Percentiles rank a stretch among this genome's conserved stretches.
Evolutionary conservation across 495 filamentous ascomycete genomes (phyloP).

Genomic region (Penicillium lagena): DNA sequence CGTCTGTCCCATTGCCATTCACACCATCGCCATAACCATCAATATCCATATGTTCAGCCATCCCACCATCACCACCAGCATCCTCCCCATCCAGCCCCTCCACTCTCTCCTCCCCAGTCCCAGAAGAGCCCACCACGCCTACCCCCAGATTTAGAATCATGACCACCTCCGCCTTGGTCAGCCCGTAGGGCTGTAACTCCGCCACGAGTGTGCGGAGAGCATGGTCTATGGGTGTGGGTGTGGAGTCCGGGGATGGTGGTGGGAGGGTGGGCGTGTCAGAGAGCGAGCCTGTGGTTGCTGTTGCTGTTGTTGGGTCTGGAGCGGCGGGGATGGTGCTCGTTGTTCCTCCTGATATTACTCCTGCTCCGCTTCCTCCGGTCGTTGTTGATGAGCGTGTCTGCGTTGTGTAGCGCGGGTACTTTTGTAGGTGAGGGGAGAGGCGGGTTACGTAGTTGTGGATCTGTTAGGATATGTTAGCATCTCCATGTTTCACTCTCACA

Average conservation of each 20-base stretch:
- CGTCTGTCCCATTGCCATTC: constrained; percentile 15
- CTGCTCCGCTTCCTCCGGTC: not conserved
- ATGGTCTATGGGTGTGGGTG: constrained; percentile 27
- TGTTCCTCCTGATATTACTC: constrained; percentile 20
- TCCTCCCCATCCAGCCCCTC: not conserved
- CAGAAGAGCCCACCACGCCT: constrained; percentile 11
- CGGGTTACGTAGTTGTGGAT: constrained; percentile 40
- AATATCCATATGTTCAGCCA: not conserved
- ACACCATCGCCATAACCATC: constrained; percentile 7
- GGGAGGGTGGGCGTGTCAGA: constrained; percentile 1
- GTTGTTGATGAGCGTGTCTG: constrained; percentile 11
- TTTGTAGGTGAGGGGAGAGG: constrained; percentile 31
- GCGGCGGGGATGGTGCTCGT: constrained; percentile 17
- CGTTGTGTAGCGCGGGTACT: constrained; percentile 26
- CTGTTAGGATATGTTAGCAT: constrained; percentile 8
- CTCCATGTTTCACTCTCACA: not conserved
- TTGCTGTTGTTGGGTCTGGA: constrained; percentile 4
- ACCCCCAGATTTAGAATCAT: constrained; percentile 57
- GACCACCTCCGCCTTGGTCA: constrained; percentile 57
- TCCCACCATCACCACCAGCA: constrained; percentile 1
- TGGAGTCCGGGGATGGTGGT: not conserved
- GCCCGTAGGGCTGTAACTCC: constrained; percentile 36
- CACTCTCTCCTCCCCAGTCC: too few relatives aligned
- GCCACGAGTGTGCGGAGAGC: constrained; percentile 35
- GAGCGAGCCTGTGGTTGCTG: constrained; percentile 1